Evolutionary conservation across 148 eudicot species (phyloP), one percentile per base, ranked within the genome.

Genomic region (Cornus kousa): DNA sequence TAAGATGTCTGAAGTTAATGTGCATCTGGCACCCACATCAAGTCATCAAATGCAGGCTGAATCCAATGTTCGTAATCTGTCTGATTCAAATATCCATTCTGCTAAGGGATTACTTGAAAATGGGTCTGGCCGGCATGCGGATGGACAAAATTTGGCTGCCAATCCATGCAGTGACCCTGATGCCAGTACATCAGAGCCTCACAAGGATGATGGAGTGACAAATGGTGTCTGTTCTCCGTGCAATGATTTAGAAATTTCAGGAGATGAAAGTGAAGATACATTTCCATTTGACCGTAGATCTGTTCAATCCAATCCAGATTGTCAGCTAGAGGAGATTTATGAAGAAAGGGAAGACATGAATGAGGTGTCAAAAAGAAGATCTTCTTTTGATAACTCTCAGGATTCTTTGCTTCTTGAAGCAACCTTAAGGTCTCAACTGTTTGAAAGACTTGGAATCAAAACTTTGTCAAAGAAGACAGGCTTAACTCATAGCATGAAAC

Each of bases 391-490:
- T 75, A 79, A 69, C 72, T 78, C 88, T 46, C 87, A 80, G 71
- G 94, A 92, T 76, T 82, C 92, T 46, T 83, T 92, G 69, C 81
- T 82, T 80, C 97, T 89, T 31, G 94, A 92, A 83, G 92, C 89
- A 76, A 82, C 91, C 66, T 77, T 92, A 70, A 85, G 97, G 85
- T 87, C 97, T 67, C 89, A 89, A 84, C 82, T 92, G 83, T 80
- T 90, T 86, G 88, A 88, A 67, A 86, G 90, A 83, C 84, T 90
- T 31, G 86, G 86, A 48, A 67, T 70, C 55, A 78, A 67, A 75
- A 75, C 72, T 68, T 76, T 84, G 64, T 68, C 79, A 13, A 80
- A 87, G 79, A 72, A 48, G 64, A 86, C 43, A 59, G 86, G 69
- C 6, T 65, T 55, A 16, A 60, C 75, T 84, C 84, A 72, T 73